These are phyloP conservation scores for Achlya hypogyna DNA, from an alignment of 352 stramenopile genomes.

Conservation along the genomic window DNA sequence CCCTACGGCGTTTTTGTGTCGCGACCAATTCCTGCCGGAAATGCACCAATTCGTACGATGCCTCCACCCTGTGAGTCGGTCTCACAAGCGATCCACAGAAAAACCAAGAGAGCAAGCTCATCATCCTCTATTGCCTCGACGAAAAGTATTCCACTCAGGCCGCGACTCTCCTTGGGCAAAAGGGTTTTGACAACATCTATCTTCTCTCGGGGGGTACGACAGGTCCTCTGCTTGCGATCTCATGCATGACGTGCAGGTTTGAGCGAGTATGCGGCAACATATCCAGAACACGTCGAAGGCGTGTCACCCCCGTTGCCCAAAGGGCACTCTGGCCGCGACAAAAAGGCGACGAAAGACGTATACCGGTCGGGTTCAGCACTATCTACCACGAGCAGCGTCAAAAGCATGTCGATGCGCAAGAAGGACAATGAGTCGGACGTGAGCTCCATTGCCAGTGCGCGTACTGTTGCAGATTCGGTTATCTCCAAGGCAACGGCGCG, in stretches of 20 bases:
- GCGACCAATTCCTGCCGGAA: slow-evolving; percentile 52
- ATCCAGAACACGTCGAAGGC: slow-evolving; percentile 57
- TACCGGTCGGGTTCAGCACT: slow-evolving; percentile 44
- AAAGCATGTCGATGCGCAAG: slow-evolving; percentile 43
- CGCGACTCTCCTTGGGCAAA: slow-evolving; percentile 61
- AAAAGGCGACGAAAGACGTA: slow-evolving; percentile 45
- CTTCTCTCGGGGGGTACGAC: slow-evolving; percentile 44
- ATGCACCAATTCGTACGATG: slow-evolving; percentile 59
- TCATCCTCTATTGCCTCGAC: slow-evolving; percentile 72
- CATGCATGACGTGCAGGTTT: too few species aligned
- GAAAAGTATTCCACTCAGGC: slow-evolving; percentile 53
- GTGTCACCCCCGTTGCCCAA: slow-evolving; percentile 33
- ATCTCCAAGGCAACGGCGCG: slow-evolving; percentile 62
- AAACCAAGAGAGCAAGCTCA: slow-evolving; percentile 64
- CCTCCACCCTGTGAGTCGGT: not conserved
- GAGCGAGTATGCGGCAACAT: slow-evolving; percentile 52
- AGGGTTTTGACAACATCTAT: slow-evolving; percentile 79
- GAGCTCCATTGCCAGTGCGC: slow-evolving; percentile 48
- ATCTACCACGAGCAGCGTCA: slow-evolving; percentile 36
- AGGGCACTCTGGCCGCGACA: slow-evolving; percentile 38
- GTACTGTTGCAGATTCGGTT: slow-evolving; percentile 58
- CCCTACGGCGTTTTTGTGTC: slow-evolving; percentile 43
- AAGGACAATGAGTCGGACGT: slow-evolving; percentile 40
- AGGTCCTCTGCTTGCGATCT: not conserved
- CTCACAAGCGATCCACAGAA: slow-evolving; percentile 28